A percentile compares a stretch with the other conserved stretches of the same genome.
Conservation (phyloP, 2,329 filamentous ascomycete species). For the Ceratocystis diversiconidia region DNA sequence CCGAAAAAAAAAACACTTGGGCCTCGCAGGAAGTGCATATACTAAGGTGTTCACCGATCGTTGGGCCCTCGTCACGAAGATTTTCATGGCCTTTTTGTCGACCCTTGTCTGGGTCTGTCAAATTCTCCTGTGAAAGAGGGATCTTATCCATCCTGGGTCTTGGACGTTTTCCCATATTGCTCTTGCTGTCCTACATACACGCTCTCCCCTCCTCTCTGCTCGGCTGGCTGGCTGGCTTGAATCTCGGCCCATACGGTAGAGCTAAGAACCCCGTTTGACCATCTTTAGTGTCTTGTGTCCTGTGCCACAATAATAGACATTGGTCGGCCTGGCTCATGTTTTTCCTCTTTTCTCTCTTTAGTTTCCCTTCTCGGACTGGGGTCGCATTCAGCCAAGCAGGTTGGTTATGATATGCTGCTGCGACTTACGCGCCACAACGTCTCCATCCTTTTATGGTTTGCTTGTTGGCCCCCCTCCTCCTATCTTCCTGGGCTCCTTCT, state of each 20-base stretch:
- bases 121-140: neutral
- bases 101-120: neutral
- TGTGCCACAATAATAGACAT: neutral
- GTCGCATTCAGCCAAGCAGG: neutral
- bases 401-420: neutral
- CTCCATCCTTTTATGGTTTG: neutral
- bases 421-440: neutral
- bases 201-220: neutral
- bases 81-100: neutral
- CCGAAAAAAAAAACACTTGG: neutral
- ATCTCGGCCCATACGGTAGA: too few relatives aligned
- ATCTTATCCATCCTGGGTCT: neutral
- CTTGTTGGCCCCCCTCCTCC: neutral
- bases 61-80: neutral
- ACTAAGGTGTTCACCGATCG: neutral
- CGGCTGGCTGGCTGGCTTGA: too few relatives aligned
- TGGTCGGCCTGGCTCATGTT: neutral
- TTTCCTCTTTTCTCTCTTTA: neutral
- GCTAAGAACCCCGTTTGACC: too few relatives aligned
- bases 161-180: neutral
- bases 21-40: neutral
- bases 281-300: neutral
- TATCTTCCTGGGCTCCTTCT: neutral
- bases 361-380: neutral
- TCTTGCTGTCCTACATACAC: neutral